Base-by-base conservation (phyloP, 2,329 filamentous ascomycete species). In the Cercospora sesami region DNA sequence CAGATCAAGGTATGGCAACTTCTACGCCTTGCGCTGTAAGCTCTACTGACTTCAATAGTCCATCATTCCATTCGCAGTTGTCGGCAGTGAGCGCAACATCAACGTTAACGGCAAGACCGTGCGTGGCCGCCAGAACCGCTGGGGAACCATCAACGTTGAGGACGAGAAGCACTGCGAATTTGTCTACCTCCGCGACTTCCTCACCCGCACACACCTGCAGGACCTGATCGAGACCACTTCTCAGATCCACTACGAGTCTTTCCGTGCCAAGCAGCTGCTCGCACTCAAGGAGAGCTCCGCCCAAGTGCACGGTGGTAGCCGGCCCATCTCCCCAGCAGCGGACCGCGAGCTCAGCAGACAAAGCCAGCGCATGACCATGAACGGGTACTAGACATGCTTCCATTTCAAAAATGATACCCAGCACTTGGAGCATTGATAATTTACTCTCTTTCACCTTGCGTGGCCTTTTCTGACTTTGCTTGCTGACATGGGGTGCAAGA, bases 161-260 rank as follows among this genome's bases (percentile, higher is more conserved):
- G 94, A 99, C 76, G 95, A 99, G 86, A 96, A 90, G 83, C 95
- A 99, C 86, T 99, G 95, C 88, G 95, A 99, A 88, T 99, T 99
- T 79, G 91, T 98, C 79, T 97, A 97, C 82, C 89, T 99, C 71
- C 91, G 95, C 80, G 94, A 99, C 87, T 99, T 99, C 89, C 89
- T 99, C 73, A 96, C 96, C 76, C 93, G 95, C 79, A 98, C 95
- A 72, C 95, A 99, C 82, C 89, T 99, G 67, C 95, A 99, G 86
- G 95, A 99, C 79, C 89, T 99, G 74, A 97, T 99, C 82, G 95
- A 99, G 85, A 99, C 95, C 33, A 99, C 95, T 59, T 97, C 94
- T 75, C 95, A 99, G 86, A 99, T 97, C 83, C 95, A 99, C 87
- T 99, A 99, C 86, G 95, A 99, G 87, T 74, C 93, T 68, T 99